A percentile compares a stretch with the other conserved stretches of the same genome.
Conservation (phyloP, 805 yeast species). For the Starmerella scarabaei region DNA sequence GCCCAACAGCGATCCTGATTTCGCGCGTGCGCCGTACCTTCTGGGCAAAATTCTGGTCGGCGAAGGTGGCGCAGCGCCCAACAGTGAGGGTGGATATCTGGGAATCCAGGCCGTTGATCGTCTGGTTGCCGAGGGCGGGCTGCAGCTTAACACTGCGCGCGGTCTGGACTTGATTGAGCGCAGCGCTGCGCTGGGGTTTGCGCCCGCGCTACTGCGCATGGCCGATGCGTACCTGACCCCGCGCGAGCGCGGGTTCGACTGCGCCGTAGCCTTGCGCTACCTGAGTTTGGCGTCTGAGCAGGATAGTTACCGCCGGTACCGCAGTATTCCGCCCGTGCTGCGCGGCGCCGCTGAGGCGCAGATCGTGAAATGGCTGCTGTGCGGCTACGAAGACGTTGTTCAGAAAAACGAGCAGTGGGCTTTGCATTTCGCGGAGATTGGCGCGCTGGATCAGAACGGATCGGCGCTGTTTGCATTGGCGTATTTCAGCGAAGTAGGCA, state of each 20-base stretch:
- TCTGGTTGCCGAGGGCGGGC: not conserved
- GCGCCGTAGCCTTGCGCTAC: conserved; percentile 25
- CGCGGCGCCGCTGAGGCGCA: conserved; percentile 30
- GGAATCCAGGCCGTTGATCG: conserved; percentile 1
- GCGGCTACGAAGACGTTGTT: conserved; percentile 48
- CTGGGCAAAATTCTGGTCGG: conserved; percentile 29
- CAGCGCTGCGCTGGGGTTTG: conserved; percentile 29
- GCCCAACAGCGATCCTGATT: conserved; percentile 28
- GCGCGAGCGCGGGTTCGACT: conserved; percentile 26
- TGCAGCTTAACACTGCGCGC: conserved; percentile 3
- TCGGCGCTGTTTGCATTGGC: conserved; percentile 62
- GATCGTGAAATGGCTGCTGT: conserved; percentile 47
- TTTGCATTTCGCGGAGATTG: conserved; percentile 49
- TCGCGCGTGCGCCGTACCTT: conserved; percentile 30
- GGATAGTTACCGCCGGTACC: conserved; percentile 22
- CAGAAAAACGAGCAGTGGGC: conserved; percentile 51
- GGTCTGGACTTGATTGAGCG: conserved; percentile 26
- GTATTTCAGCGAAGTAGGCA: conserved; percentile 52
- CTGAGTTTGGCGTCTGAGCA: conserved; percentile 28
- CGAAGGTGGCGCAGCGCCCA: conserved; percentile 26
- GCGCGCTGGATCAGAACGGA: conserved; percentile 47
- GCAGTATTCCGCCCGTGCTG: conserved; percentile 12
- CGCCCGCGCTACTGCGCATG: conserved; percentile 29
- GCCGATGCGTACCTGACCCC: conserved; percentile 27
- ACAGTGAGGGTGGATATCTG: not conserved